Evolutionary conservation across 2,329 filamentous ascomycete genomes (phyloP).

Genomic region (Nigrospora sphaerica): DNA sequence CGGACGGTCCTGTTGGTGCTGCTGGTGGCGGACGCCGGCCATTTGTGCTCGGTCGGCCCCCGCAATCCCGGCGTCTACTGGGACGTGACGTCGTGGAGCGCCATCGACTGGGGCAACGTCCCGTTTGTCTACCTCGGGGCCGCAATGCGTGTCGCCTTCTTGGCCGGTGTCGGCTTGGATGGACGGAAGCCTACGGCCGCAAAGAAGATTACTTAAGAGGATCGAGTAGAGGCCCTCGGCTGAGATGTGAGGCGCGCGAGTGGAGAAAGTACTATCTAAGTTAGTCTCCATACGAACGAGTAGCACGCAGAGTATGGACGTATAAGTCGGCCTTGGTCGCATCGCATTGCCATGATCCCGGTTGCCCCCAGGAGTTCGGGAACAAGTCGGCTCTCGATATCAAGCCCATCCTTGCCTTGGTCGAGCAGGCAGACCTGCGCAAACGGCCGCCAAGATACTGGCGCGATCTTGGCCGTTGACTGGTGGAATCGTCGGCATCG

Average conservation of each 20-base stretch:
- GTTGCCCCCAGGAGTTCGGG: no score
- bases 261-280: no score
- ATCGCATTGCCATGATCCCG: no score
- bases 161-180: constrained; percentile 47
- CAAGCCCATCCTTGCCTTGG: no score
- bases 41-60: constrained; percentile 58
- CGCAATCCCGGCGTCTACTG: constrained; percentile 59
- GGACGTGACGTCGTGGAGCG: constrained; percentile 55
- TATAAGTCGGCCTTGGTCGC: no score
- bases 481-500: constrained; percentile 27
- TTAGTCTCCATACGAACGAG: no score
- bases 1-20: constrained; percentile 57
- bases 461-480: constrained; percentile 11
- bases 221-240: no score
- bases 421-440: no score
- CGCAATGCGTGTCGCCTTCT: constrained; percentile 49
- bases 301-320: no score
- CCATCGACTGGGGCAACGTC: constrained; percentile 62
- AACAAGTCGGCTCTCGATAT: no score
- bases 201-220: constrained; percentile 10
- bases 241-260: no score
- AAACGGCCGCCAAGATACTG: background rate
- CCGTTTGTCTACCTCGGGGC: constrained; percentile 64
- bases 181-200: constrained; percentile 5
- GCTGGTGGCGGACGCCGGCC: constrained; percentile 69